Evolutionary conservation across 163 green algal species (phyloP).

Genomic region (Coccomyxa subellipsoidea): DNA sequence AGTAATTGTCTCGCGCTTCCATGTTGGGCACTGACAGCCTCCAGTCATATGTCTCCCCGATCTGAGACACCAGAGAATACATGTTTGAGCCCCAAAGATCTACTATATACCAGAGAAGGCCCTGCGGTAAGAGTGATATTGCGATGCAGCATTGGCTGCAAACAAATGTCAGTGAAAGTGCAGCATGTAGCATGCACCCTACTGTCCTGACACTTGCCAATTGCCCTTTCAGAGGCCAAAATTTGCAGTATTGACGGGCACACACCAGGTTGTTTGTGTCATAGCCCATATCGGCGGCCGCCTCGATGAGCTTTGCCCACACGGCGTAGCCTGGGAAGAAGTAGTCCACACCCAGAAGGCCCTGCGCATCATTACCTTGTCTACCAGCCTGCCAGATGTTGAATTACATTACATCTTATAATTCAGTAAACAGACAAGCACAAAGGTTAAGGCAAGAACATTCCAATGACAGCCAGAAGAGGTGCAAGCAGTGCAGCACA

Average conservation of each 20-base stretch:
- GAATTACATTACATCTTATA: background rate
- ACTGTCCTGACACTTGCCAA: no score
- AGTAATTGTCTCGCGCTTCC: conserved; percentile 72
- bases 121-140: no score
- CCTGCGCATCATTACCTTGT: conserved; percentile 1
- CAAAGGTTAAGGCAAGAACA: no score
- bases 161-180: no score
- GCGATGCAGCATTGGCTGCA: no score
- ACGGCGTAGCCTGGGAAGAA: conserved; percentile 56
- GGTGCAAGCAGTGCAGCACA: no score
- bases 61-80: conserved; percentile 10
- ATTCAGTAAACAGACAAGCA: no score
- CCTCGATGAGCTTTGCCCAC: conserved; percentile 29
- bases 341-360: conserved; percentile 75
- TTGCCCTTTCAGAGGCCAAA: no score
- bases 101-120: no score
- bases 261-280: conserved; percentile 25
- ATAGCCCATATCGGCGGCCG: conserved; percentile 26
- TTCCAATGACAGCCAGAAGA: no score
- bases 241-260: background rate
- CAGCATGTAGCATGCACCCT: no score
- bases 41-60: conserved; percentile 77
- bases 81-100: no score
- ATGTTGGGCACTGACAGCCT: conserved; percentile 64
- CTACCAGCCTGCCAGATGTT: background rate